Conservation (phyloP, 106 monocot genomes). For the Alisma plantagoaquatica region DNA sequence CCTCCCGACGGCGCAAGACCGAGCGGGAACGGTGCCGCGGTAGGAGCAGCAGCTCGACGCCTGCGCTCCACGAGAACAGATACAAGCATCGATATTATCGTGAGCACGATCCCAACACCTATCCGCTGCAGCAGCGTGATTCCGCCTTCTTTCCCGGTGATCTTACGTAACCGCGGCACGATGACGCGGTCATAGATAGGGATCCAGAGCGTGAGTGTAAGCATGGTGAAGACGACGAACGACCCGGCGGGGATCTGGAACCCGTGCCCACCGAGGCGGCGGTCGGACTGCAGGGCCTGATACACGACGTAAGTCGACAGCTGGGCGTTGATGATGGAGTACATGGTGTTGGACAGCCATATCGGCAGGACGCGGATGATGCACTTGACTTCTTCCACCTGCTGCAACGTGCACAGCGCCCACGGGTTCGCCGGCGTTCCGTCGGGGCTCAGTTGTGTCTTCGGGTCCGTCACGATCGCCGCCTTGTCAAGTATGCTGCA, state of each 20-base stretch:
- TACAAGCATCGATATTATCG: not conserved
- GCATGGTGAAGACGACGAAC: slow-evolving; percentile 19
- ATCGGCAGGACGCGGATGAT: slow-evolving; percentile 27
- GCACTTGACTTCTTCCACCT: slow-evolving; percentile 28
- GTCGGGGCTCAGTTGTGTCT: not conserved
- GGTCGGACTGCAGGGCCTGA: slow-evolving; percentile 26
- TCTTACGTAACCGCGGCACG: slow-evolving; percentile 14
- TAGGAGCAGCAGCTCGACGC: not conserved
- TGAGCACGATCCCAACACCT: slow-evolving; percentile 9
- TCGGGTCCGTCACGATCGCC: slow-evolving; percentile 35
- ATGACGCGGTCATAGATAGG: slow-evolving; percentile 33
- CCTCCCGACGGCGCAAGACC: too few species aligned
- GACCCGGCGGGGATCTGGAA: slow-evolving; percentile 39
- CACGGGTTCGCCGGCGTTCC: slow-evolving; percentile 3
- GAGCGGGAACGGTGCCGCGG: too few species aligned
- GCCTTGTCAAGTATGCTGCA: slow-evolving; percentile 62
- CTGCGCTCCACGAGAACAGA: slow-evolving; percentile 5
- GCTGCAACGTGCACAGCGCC: slow-evolving; percentile 13
- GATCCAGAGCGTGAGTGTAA: slow-evolving; percentile 24
- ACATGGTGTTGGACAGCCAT: slow-evolving; percentile 24
- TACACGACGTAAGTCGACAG: slow-evolving; percentile 17
- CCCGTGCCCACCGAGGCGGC: slow-evolving; percentile 16
- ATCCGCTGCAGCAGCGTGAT: slow-evolving; percentile 10
- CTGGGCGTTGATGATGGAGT: slow-evolving; percentile 18
- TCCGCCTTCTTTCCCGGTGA: slow-evolving; percentile 3